Evolutionary conservation across 352 stramenopile species (phyloP), one percentile per base, ranked within the genome.

Genomic region (Phytopythium delawarense): DNA sequence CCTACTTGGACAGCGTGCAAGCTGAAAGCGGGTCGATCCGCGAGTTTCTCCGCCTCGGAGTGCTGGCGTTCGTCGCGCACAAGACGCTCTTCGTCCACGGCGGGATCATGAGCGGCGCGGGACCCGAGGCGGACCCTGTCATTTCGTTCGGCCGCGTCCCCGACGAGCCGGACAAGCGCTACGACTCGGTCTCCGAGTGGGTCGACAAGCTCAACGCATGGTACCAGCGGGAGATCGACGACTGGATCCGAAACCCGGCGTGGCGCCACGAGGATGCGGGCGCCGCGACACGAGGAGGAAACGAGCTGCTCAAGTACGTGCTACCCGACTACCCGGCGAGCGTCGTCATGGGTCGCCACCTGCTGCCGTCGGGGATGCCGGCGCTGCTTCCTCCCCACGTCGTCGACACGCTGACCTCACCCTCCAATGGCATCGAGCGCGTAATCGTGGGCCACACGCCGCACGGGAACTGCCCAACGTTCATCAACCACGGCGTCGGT

Each of bases 61-160:
- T 75, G 28, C 78, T 98, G 20, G 91, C 85, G 39, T 92, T 87
- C 52, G 69, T 94, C 42, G 62, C 82, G 5, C 82, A 93, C 46
- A 77, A 89, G 56, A 97, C 91, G 58, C 75, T 98, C n/a, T 98
- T 98, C 81, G 86, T 97, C 45, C 93, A 98, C 59, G 93, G 93
- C 35, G 93, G 91, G 1, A 84, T 98, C 59, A 82, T 95, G 39
- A 81, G 68, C 23, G 66, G 61, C 15, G 67, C 72, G 23, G 66
- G 39, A 2, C 8, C 35, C 12, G 53, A 48, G 13, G 4, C 53
- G 6, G 53, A 59, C 35, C 53, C 37, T 40, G 25, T 61, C 7
- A 75, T 74, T 28, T 79, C 81, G 7, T 75, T 97, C 44, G 86
- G 91, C 21, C 80, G 74, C 57, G 80, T 98, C 20, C 92, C 92